Percentiles rank a stretch among this genome's conserved stretches.
phyloP scores from a whole-genome alignment of 257 asterid species.

The Agastache rugosa region DNA sequence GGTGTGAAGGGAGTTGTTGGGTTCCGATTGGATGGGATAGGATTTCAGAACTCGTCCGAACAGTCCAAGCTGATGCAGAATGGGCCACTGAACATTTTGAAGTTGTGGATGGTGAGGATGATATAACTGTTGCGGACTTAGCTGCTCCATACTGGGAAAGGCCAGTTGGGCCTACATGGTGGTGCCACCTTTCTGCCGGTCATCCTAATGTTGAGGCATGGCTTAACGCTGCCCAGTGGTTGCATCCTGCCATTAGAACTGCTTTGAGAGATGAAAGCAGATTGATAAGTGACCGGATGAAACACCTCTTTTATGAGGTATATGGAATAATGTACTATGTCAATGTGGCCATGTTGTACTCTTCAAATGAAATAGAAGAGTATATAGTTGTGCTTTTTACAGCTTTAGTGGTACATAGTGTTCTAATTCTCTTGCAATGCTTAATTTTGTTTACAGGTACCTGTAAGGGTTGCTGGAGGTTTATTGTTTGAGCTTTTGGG shows the following conservation, averaged over 20 bases:
- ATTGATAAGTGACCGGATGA: slow-evolving; percentile 92
- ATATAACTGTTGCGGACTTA: slow-evolving; percentile 83
- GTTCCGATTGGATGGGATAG: slow-evolving; percentile 92
- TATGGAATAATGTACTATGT: slow-evolving; percentile 4
- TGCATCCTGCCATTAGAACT: slow-evolving; percentile 91
- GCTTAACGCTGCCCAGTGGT: slow-evolving; percentile 80
- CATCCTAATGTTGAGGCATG: slow-evolving; percentile 77
- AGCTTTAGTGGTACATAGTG: slow-evolving; percentile 1
- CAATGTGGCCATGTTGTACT: neutral
- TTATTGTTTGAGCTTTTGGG: slow-evolving; percentile 94
- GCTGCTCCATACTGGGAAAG: slow-evolving; percentile 97
- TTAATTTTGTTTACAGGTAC: slow-evolving; percentile 63
- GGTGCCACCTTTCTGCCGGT: slow-evolving; percentile 95
- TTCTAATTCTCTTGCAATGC: slow-evolving; percentile 14
- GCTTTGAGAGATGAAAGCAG: slow-evolving; percentile 92
- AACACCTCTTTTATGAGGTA: slow-evolving; percentile 93
- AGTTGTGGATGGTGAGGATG: slow-evolving; percentile 68
- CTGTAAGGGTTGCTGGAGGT: slow-evolving; percentile 97
- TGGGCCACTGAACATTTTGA: slow-evolving; percentile 65
- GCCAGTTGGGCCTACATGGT: slow-evolving; percentile 94
- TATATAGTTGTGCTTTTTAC: neutral
- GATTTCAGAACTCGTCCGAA: slow-evolving; percentile 70
- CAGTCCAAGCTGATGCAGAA: slow-evolving; percentile 68
- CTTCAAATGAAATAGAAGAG: slow-evolving; percentile 6
- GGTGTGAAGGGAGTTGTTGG: slow-evolving; percentile 68